Conservation (phyloP, 2,329 filamentous ascomycete species). For the Paracoccidioides brasiliensis region DNA sequence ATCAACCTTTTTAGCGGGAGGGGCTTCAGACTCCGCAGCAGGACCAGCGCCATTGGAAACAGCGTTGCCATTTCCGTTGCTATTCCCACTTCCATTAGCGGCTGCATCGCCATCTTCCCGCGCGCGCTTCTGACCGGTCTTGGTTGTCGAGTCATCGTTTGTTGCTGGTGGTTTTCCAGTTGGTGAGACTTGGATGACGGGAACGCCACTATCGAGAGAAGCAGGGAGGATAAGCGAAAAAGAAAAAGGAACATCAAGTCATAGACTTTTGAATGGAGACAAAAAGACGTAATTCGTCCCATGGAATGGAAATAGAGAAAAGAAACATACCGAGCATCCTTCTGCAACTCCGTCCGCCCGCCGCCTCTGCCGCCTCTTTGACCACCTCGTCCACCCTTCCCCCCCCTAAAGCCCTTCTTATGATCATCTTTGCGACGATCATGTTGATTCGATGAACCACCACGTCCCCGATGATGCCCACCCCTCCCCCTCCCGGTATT, state of each 20-base stretch:
- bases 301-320: neutral
- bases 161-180: constrained; percentile 3
- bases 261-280: neutral
- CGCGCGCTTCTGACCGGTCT: constrained; percentile 32
- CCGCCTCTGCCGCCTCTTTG: constrained; percentile 16
- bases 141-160: constrained; percentile 6
- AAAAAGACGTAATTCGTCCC: neutral
- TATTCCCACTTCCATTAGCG: constrained; percentile 1
- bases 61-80: neutral
- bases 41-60: constrained; percentile 14
- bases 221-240: neutral
- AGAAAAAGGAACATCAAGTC: neutral
- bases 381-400: constrained; percentile 20
- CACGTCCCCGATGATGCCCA: constrained; percentile 20
- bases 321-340: constrained; percentile 28
- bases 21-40: constrained; percentile 20
- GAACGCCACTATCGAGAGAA: constrained; percentile 27
- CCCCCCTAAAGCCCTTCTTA: constrained; percentile 27
- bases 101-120: constrained; percentile 27
- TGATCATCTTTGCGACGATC: constrained; percentile 33
- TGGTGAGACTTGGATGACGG: constrained; percentile 24
- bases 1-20: constrained; percentile 38
- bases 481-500: constrained; percentile 39
- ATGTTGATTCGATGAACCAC: constrained; percentile 30
- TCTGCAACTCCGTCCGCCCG: constrained; percentile 21